These are phyloP conservation scores for Saksenaea oblongispora DNA, from an alignment of 371 early-diverging fungal species.

Conservation along the genomic window DNA sequence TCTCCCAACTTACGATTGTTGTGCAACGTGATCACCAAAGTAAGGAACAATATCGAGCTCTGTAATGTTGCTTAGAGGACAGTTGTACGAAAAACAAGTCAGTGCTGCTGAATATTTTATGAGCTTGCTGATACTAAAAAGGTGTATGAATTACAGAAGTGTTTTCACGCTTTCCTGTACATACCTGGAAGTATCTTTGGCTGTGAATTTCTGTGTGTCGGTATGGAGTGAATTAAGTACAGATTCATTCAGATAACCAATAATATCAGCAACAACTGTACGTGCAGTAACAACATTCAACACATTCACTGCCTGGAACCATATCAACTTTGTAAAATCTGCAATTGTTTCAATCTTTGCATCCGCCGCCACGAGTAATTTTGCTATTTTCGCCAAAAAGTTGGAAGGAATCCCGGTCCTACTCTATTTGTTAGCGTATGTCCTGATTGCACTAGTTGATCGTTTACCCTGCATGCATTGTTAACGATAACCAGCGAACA, in stretches of 20 bases:
- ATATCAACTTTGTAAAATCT: constrained; percentile 43
- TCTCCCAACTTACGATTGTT: constrained; percentile 29
- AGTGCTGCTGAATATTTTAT: constrained; percentile 43
- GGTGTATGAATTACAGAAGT: not conserved
- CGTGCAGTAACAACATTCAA: constrained; percentile 29
- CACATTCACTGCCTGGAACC: constrained; percentile 50
- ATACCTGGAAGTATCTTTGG: constrained; percentile 27
- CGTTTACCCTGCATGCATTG: constrained; percentile 50
- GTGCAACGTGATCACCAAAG: constrained; percentile 27
- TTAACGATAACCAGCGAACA: constrained; percentile 45
- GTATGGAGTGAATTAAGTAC: constrained; percentile 29
- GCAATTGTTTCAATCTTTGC: constrained; percentile 30
- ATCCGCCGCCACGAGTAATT: constrained; percentile 27
- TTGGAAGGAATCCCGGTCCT: constrained; percentile 47
- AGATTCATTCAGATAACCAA: constrained; percentile 44
- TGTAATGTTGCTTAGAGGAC: constrained; percentile 37
- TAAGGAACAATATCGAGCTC: constrained; percentile 44
- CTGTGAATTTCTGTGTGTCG: constrained; percentile 21
- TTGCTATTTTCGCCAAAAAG: constrained; percentile 38
- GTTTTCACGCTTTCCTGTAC: not conserved
- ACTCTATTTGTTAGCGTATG: constrained; percentile 15
- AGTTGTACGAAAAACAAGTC: constrained; percentile 42
- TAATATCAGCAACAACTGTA: constrained; percentile 37
- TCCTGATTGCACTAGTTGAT: constrained; percentile 49
- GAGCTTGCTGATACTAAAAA: constrained; percentile 28